Evolutionary conservation across 75 land plant genomes (phyloP).

Genomic region (Sequoiadendron giganteum): DNA sequence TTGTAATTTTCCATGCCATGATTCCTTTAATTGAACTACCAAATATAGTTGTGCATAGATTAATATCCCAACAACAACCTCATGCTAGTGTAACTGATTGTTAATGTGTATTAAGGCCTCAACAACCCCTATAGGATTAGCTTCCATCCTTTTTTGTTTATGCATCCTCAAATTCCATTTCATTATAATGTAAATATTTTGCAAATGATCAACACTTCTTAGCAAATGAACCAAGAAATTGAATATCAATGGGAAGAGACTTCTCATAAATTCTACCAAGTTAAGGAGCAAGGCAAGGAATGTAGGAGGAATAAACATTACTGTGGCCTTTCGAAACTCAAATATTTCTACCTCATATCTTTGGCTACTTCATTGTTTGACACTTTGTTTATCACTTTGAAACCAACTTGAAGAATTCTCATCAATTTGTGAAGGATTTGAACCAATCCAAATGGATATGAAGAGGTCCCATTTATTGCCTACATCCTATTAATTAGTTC

Average conservation of each 20-base stretch:
- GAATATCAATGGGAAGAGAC: slow-evolving; percentile 94
- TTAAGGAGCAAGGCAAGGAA: slow-evolving; percentile 94
- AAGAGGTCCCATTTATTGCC: too few relatives aligned
- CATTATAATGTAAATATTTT: slow-evolving; percentile 99
- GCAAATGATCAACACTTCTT: slow-evolving; percentile 99
- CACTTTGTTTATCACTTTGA: too few relatives aligned
- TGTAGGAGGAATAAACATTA: slow-evolving; percentile 97
- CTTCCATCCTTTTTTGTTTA: slow-evolving; percentile 73
- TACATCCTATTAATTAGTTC: too few relatives aligned
- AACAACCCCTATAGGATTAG: slow-evolving; percentile 88
- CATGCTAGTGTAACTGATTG: slow-evolving; percentile 98
- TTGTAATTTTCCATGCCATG: slow-evolving; percentile 99
- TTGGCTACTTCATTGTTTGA: too few relatives aligned
- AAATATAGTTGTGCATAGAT: slow-evolving; percentile 90
- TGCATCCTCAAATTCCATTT: slow-evolving; percentile 98
- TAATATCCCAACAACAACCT: slow-evolving; percentile 98
- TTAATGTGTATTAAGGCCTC: slow-evolving; percentile 98
- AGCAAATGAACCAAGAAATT: slow-evolving; percentile 95
- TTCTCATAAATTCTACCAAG: slow-evolving; percentile 99
- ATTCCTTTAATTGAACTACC: slow-evolving; percentile 94
- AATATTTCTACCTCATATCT: too few relatives aligned
- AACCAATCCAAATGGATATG: too few relatives aligned
- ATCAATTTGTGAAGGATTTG: too few relatives aligned
- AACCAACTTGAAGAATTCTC: too few relatives aligned
- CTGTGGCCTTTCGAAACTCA: too few relatives aligned